Percentiles rank a stretch among this genome's conserved stretches.
phyloP scores from a whole-genome alignment of 192 early-diverging fungal genomes.

The Coemansia sp. region DNA sequence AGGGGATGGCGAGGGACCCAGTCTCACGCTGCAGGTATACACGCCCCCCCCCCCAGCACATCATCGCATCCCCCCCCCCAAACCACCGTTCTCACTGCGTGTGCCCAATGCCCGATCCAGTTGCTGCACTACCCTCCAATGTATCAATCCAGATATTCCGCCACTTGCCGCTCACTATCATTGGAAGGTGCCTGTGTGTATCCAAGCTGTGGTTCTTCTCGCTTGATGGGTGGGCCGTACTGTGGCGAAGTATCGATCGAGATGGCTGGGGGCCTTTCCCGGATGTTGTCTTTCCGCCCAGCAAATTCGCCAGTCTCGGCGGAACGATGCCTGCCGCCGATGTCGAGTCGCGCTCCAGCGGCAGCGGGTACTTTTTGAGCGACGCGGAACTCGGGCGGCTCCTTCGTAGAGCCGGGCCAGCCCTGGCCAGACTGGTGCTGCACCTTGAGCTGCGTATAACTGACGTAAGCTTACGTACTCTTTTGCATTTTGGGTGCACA shows the following conservation, averaged over 20 bases:
- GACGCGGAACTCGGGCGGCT: constrained; percentile 14
- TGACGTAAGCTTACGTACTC: constrained; percentile 6
- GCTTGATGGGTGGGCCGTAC: constrained; percentile 11
- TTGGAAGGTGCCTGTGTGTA: constrained; percentile 28
- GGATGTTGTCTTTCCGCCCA: no score
- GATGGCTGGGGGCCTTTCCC: no score
- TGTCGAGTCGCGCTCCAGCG: no score
- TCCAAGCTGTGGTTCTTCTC: constrained; percentile 29
- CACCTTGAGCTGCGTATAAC: constrained; percentile 15
- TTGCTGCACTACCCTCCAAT: constrained; percentile 17
- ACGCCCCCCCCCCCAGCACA: neutral
- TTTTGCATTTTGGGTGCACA: constrained; percentile 17
- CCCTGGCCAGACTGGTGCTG: constrained; percentile 16
- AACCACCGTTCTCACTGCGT: no score
- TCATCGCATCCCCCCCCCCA: neutral
- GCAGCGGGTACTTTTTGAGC: constrained; percentile 1
- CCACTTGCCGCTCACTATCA: constrained; percentile 16
- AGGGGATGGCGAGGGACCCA: no score
- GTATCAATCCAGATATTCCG: constrained; percentile 25
- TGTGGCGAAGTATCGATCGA: constrained; percentile 30
- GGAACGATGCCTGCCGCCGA: no score
- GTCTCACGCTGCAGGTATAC: no score
- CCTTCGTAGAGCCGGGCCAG: constrained; percentile 29
- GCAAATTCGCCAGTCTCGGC: no score
- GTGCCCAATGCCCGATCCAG: constrained; percentile 23